These are phyloP conservation scores for Boletus tomentosulus DNA, from an alignment of 768 basidiomycete genomes.

Conservation along the genomic window DNA sequence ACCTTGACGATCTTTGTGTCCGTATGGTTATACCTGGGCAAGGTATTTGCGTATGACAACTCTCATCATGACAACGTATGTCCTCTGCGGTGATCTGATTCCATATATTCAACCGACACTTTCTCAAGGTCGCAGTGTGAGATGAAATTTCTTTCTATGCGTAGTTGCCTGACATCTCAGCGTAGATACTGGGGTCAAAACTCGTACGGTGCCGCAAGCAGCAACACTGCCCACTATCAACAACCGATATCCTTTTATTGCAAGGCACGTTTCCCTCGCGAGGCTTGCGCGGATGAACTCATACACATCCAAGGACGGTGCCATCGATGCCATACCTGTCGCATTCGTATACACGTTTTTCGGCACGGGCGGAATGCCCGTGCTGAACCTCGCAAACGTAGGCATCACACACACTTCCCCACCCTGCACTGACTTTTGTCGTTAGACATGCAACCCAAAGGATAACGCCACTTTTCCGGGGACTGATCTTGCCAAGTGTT, in stretches of 20 bases:
- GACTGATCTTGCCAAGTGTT: conserved; percentile 39
- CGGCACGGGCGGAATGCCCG: conserved; percentile 56
- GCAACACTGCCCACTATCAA: conserved; percentile 53
- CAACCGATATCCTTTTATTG: conserved; percentile 62
- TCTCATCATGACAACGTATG: conserved; percentile 60
- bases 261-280: conserved; percentile 35
- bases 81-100: conserved; percentile 2
- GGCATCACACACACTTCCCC: conserved; percentile 8
- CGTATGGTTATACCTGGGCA: conserved; percentile 8
- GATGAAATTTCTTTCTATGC: conserved; percentile 9
- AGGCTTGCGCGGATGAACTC: conserved; percentile 1
- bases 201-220: conserved; percentile 59
- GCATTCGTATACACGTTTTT: conserved; percentile 70
- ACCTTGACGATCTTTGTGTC: conserved; percentile 1
- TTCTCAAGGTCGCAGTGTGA: conserved; percentile 52
- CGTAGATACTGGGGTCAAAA: conserved; percentile 73
- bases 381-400: conserved; percentile 68
- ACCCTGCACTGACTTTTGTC: neutral
- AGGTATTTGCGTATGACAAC: conserved; percentile 47
- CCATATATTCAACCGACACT: conserved; percentile 3
- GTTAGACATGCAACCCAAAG: conserved; percentile 40
- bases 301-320: conserved; percentile 45
- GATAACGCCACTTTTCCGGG: conserved; percentile 41
- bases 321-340: conserved; percentile 64
- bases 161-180: neutral